A percentile compares a stretch with the other conserved stretches of the same genome.
Conservation (phyloP, 257 asterid genomes). For the Solanum pinnatisectum region DNA sequence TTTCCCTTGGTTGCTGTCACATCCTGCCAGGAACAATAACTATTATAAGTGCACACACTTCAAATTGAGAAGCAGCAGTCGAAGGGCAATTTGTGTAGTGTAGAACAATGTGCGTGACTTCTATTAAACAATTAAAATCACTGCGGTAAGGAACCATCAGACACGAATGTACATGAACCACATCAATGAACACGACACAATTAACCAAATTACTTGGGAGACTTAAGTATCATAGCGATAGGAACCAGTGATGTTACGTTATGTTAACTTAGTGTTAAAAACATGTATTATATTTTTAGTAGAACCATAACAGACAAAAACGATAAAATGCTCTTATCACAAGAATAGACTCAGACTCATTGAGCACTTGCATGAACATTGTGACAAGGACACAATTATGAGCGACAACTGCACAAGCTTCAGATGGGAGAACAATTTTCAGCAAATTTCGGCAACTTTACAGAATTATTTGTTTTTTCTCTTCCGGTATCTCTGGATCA, state of each 20-base stretch:
- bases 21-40: constrained; percentile 42
- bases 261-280: not conserved
- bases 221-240: not conserved
- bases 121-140: not conserved
- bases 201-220: not conserved
- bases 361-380: not conserved
- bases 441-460: not conserved
- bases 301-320: not conserved
- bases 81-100: not conserved
- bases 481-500: not conserved
- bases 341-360: not conserved
- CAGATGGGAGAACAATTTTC: not conserved
- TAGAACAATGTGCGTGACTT: not conserved
- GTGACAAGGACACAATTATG: not conserved
- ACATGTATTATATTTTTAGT: not conserved
- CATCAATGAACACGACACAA: not conserved
- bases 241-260: not conserved
- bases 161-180: not conserved
- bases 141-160: not conserved
- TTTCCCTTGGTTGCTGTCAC: constrained; percentile 93
- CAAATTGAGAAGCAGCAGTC: not conserved
- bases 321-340: not conserved
- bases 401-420: not conserved
- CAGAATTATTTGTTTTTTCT: not conserved
- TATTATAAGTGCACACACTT: not conserved